Conservation (phyloP, 345 rosid genomes). For the Dipteronia dyeriana region DNA sequence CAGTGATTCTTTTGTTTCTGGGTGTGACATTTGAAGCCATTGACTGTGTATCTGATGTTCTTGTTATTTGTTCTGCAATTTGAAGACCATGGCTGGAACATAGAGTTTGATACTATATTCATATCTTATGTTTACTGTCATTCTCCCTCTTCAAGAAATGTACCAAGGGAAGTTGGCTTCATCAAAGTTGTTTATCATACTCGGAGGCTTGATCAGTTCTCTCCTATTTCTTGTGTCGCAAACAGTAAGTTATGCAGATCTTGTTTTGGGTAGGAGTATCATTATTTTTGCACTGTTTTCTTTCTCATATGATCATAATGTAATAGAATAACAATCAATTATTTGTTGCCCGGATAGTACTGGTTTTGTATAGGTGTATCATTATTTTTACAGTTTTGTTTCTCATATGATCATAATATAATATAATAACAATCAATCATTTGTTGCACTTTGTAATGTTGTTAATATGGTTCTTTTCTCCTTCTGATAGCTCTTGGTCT, state of each 20-base stretch:
- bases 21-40: background rate
- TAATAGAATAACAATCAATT: background rate
- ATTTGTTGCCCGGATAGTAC: too few species aligned
- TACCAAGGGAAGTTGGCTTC: conserved; percentile 73
- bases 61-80: background rate
- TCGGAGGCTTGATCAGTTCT: conserved; percentile 83
- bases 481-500: background rate
- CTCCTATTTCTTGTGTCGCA: conserved; percentile 68
- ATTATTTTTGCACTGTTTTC: background rate
- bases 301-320: background rate
- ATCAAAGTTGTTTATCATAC: conserved; percentile 71
- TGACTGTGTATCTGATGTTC: conserved; percentile 1
- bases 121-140: conserved; percentile 54
- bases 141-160: conserved; percentile 73
- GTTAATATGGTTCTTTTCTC: background rate
- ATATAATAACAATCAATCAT: too few species aligned
- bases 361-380: too few species aligned
- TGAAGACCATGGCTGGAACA: conserved; percentile 61
- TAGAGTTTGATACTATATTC: conserved; percentile 79
- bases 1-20: background rate
- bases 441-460: background rate
- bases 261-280: background rate
- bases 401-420: too few species aligned
- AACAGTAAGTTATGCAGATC: conserved; percentile 46
- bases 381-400: too few species aligned